Base-by-base conservation (phyloP, 2,329 filamentous ascomycete genomes). In the Cladophialophora exuberans region DNA sequence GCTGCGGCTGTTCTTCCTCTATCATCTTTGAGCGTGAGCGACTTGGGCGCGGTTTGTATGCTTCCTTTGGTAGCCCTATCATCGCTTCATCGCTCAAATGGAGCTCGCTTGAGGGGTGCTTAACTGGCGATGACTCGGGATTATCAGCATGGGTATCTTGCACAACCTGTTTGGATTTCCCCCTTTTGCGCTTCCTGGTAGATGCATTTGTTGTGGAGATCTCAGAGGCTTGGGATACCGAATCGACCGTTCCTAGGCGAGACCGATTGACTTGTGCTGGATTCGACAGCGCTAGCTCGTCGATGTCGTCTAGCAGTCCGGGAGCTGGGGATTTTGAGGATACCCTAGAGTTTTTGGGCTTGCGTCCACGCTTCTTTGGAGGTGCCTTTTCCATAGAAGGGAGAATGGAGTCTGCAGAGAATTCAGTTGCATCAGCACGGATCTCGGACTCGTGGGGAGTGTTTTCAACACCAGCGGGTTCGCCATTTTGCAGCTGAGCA, bases 31-130 rank as follows among this genome's bases (percentile, higher is more conserved):
- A 60, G 11, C 61, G 46, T 22, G 59, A 61, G 17, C 58, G 61
- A 45, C 62, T 65, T 13, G 61, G 64, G n/a, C 64, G 60, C 6
- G 64, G 64, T 43, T 62, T 61, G 47, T 65, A 65, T 11, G 51
- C 35, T 36, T 65, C 64, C 28, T 61, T 62, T 18, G 64, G 63
- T 9, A 64, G 33, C 6, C 61, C 64, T 47, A 65, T 64, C 17
- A 64, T 28, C 13, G 39, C 47, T 53, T 64, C 62, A 23, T 64
- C 59, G 36, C 59, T 55, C 11, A 62, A 52, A 35, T 59, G 38
- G 28, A 64, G 35, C 23, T 64, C 64, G 46, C 57, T 61, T n/a
- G 44, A 54, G 6, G 57, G 51, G 18, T 57, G 46, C 36, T 62
- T 62, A 6, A 45, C 31, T 5, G 43, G 47, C 6, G 55, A 51